Evolutionary conservation across 495 filamentous ascomycete genomes (phyloP), one percentile per base, ranked within the genome.

Genomic region (Amniculicola lignicola): DNA sequence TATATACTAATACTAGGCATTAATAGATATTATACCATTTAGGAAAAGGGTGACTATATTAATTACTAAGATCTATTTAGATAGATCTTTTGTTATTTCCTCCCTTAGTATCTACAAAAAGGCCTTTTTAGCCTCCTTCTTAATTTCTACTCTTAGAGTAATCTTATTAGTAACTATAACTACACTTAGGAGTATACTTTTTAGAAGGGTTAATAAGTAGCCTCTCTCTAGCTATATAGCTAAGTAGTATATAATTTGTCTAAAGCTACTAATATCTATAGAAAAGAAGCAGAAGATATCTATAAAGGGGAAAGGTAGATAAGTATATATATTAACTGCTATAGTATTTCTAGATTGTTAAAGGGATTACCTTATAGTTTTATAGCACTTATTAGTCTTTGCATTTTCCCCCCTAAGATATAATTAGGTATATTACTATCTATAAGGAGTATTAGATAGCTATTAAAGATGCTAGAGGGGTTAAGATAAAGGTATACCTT

Each of bases 201-300:
- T 51, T 41, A 54, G 57, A 19, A 56, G 44, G 14, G 33, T 57
- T 40, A 49, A 50, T 24, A 51, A 56, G 18, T 50, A 40, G 44
- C 21, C 55, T 46, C 45, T 47, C 28, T 52, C 38, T 39, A 66
- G 41, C 45, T 51, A 66, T 29, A 33, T 21, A 25, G 51, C 50
- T 38, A 66, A 19, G 22, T 52, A 29, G 42, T 39, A 36, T 14
- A 36, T 50, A 27, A 64, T 33, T 41, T 54, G 36, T 55, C 37
- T 59, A 50, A 66, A 51, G 11, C 51, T 43, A 50, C 51, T 49
- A 42, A 63, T n/a, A 46, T 66, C 44, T 40, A 42, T 44, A 35
- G 44, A 47, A 31, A 64, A 66, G 38, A 57, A 56, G 45, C 38
- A 66, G 49, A 63, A 45, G 2, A 56, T 49, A 51, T 63, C n/a